Evolutionary conservation across 2,329 filamentous ascomycete genomes (phyloP).

Genomic region (Epichloe elymi): DNA sequence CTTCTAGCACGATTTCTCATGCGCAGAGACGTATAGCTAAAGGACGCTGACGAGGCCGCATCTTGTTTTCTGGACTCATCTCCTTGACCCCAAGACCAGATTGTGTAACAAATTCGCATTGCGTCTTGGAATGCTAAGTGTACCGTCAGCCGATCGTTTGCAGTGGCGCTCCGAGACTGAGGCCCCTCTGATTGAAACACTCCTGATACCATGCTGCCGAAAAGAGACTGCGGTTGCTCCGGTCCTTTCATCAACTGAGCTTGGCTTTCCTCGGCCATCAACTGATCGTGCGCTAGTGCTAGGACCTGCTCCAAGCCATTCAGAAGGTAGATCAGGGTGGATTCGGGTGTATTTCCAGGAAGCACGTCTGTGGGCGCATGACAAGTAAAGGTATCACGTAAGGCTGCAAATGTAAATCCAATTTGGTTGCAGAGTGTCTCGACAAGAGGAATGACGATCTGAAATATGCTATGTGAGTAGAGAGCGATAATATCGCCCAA

Average conservation of each 20-base stretch:
- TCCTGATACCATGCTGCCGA: conserved; percentile 87
- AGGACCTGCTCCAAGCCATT: conserved; percentile 86
- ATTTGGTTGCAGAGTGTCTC: conserved; percentile 80
- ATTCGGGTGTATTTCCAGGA: conserved; percentile 38
- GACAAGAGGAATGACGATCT: conserved; percentile 79
- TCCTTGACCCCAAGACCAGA: conserved; percentile 85
- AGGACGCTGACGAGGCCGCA: conserved; percentile 60
- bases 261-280: conserved; percentile 63
- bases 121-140: conserved; percentile 95
- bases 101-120: conserved; percentile 78
- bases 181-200: conserved; percentile 71
- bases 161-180: conserved; percentile 69
- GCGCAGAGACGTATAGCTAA: conserved; percentile 78
- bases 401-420: conserved; percentile 53
- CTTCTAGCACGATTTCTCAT: conserved; percentile 82
- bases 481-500: conserved; percentile 72
- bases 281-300: conserved; percentile 71
- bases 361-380: conserved; percentile 2
- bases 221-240: conserved; percentile 75
- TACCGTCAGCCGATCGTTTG: conserved; percentile 86
- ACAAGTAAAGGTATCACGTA: conserved; percentile 50
- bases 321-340: conserved; percentile 71
- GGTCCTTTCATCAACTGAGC: conserved; percentile 59
- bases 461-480: conserved; percentile 75
- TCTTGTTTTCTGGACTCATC: conserved; percentile 48